Evolutionary conservation across 345 rosid species (phyloP).

Genomic region (Sonneratia alba): DNA sequence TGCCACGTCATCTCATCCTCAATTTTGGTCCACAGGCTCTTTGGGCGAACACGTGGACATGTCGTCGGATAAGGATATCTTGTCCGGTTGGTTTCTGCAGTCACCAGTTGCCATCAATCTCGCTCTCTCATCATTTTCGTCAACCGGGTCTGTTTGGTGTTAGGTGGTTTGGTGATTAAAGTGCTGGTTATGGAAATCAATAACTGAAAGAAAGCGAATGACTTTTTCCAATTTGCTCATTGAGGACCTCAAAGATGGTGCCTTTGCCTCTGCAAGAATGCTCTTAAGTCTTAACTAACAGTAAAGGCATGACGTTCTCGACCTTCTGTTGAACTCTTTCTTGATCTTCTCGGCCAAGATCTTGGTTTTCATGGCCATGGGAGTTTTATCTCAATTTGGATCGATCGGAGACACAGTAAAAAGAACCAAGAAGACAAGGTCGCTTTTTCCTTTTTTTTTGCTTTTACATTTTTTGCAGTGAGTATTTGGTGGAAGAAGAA

Average conservation of each 20-base stretch:
- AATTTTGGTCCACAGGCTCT: not conserved
- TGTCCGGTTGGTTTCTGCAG: not conserved
- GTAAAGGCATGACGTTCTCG: not conserved
- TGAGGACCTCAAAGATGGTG: not conserved
- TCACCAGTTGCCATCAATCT: not conserved
- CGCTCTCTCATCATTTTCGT: not conserved
- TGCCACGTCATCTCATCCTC: not conserved
- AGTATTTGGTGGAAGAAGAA: constrained; percentile 5
- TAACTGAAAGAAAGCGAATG: not conserved
- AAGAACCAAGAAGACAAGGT: no score
- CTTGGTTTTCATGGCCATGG: no score
- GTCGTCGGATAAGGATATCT: not conserved
- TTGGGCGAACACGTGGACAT: not conserved
- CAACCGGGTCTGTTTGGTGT: not conserved
- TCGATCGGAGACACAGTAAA: no score
- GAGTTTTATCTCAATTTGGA: no score
- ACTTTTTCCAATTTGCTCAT: not conserved
- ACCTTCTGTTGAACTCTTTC: not conserved
- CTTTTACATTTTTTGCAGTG: not conserved
- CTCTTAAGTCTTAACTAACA: no score
- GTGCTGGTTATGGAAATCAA: not conserved
- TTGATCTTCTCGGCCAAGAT: not conserved
- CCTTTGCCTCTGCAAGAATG: not conserved
- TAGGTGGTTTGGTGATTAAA: not conserved
- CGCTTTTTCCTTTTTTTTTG: no score